These are phyloP conservation scores for Perkinsus olseni DNA, from an alignment of 169 alveolate species.

Conservation along the genomic window DNA sequence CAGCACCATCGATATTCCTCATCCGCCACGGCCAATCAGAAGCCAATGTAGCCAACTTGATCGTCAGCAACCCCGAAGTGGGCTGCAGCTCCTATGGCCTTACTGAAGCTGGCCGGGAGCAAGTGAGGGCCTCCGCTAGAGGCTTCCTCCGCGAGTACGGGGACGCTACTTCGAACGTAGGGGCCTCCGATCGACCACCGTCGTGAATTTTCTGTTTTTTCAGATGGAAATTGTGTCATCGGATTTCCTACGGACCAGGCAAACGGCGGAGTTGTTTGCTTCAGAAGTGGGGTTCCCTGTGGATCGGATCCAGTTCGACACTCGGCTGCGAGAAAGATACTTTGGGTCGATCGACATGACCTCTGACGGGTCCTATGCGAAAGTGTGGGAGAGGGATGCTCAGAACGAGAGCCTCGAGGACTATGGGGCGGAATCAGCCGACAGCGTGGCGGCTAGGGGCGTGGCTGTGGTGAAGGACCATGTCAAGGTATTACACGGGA, in stretches of 20 bases:
- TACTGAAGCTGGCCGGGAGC: background rate
- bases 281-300: background rate
- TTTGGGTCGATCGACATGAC: background rate
- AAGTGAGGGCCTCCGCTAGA: background rate
- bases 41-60: background rate
- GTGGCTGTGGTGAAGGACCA: background rate
- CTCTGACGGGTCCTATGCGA: background rate
- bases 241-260: background rate
- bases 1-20: background rate
- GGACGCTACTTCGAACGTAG: background rate
- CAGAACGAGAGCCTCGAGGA: background rate
- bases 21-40: background rate
- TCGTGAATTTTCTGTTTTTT: background rate
- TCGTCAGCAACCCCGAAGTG: background rate
- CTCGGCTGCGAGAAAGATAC: background rate
- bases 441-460: background rate
- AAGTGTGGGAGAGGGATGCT: background rate
- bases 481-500: background rate
- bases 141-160: background rate
- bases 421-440: background rate
- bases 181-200: background rate
- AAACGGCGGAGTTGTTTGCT: background rate
- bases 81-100: background rate
- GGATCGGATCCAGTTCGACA: background rate
- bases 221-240: background rate